Evolutionary conservation across 495 filamentous ascomycete genomes (phyloP), one percentile per base, ranked within the genome.

Genomic region (Lineolata rhizophorae): DNA sequence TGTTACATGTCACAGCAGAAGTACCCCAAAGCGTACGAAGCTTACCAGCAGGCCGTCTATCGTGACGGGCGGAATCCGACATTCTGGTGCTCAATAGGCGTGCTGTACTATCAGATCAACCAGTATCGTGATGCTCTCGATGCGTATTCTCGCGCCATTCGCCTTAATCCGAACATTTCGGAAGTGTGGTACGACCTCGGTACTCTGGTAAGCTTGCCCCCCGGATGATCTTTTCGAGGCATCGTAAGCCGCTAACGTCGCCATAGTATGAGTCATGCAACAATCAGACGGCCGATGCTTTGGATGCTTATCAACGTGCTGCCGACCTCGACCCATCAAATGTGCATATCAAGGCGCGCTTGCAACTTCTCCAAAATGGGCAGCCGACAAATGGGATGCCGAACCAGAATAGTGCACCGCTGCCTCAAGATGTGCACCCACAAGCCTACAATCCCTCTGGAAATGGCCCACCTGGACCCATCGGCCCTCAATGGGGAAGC

Each of bases 1-100:
- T 97, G 87, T 56, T 97, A 97, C 61, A 97, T 97, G 87, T 90
- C 87, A 42, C 83, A 93, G 50, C 79, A 91, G 54, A 97, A 97
- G 49, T 95, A 93, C 49, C 87, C 90, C 37, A 97, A 95, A 51
- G 87, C 87, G 3, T 97, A 97, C 48, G 87, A 97, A 53, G 90
- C 87, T 8, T 99, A 99, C 47, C 87, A 99, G 48, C 87, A 99
- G 56, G 87, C 87, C 2, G 87, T 99, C 29, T 99, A 99, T 48
- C 81, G 87, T 33, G 87, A 99, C 49, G 90, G 90, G 15, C 73
- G 87, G 43, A 99, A 99, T 44, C 90, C 87, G 17, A 99, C 87
- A 9, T 99, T 99, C 61, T 99, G 87, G 87, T 95, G 90, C 58
- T 99, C 87, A 15, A 99, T 99, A 50, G 87, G 87, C 48, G 87